Percentiles rank a stretch among this genome's conserved stretches.
These are phyloP conservation scores for Alternaria arborescens DNA, from an alignment of 2,329 filamentous ascomycete species.

Conservation along the genomic window DNA sequence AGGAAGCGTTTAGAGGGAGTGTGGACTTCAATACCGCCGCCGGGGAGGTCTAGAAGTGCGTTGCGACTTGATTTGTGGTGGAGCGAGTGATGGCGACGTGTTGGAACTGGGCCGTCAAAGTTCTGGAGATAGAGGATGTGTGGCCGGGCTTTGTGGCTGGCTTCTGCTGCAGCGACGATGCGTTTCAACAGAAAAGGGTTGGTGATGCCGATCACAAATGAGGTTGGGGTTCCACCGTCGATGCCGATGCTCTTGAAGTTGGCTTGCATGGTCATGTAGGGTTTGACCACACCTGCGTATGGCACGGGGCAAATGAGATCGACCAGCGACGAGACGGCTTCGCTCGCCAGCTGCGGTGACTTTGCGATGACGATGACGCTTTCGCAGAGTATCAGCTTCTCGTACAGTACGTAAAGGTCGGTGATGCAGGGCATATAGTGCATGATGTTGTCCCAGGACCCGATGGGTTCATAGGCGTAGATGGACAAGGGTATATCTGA, in stretches of 20 bases:
- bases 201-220: conserved; percentile 53
- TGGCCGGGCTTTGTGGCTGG: conserved; percentile 43
- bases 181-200: conserved; percentile 55
- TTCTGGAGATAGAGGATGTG: conserved; percentile 52
- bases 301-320: conserved; percentile 53
- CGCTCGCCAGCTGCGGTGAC: conserved; percentile 53
- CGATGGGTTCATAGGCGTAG: conserved; percentile 52
- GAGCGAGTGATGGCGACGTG: conserved; percentile 48
- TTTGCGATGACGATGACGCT: conserved; percentile 52
- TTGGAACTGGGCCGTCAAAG: conserved; percentile 47
- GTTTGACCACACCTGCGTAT: conserved; percentile 51
- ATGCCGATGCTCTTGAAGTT: conserved; percentile 52
- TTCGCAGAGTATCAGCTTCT: conserved; percentile 54
- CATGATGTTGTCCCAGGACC: conserved; percentile 51
- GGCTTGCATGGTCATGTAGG: conserved; percentile 56
- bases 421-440: conserved; percentile 52
- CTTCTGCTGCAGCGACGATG: conserved; percentile 47
- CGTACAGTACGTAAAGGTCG: conserved; percentile 53
- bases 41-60: conserved; percentile 50
- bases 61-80: conserved; percentile 48
- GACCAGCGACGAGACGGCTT: conserved; percentile 51
- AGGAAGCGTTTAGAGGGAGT: conserved; percentile 49
- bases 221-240: conserved; percentile 49
- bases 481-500: conserved; percentile 45
- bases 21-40: conserved; percentile 51